Percentiles rank a stretch among this genome's conserved stretches.
Evolutionary conservation across 495 filamentous ascomycete genomes (phyloP).

Genomic region (Aspergillus campestris): DNA sequence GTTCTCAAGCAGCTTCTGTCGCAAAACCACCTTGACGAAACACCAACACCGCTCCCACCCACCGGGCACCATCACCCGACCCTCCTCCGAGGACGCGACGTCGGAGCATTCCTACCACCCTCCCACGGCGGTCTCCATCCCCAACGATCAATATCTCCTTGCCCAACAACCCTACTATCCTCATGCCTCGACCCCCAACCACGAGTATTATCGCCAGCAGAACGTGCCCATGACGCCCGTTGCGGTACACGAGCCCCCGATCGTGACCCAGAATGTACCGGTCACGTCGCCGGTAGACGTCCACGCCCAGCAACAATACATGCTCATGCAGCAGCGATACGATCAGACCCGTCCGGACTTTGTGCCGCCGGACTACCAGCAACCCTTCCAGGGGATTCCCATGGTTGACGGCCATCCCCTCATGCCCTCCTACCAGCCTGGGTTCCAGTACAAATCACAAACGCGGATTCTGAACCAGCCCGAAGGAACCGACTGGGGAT

Average conservation of each 20-base stretch:
- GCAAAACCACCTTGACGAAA: slow-evolving; percentile 83
- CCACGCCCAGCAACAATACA: slow-evolving; percentile 29
- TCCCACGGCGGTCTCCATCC: slow-evolving; percentile 12
- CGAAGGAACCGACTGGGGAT: slow-evolving; percentile 41
- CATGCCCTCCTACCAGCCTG: slow-evolving; percentile 31
- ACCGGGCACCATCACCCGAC: slow-evolving; percentile 42
- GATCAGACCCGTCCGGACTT: slow-evolving; percentile 28
- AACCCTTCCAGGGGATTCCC: slow-evolving; percentile 22
- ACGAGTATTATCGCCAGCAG: slow-evolving; percentile 32
- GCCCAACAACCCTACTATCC: slow-evolving; percentile 34
- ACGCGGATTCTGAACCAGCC: slow-evolving; percentile 33
- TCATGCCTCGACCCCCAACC: slow-evolving; percentile 27
- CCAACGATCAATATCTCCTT: slow-evolving; percentile 33
- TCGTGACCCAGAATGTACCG: slow-evolving; percentile 24
- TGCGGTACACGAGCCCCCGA: slow-evolving; percentile 24
- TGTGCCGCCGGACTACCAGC: slow-evolving; percentile 30
- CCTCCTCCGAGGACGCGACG: slow-evolving; percentile 33
- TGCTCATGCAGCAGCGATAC: slow-evolving; percentile 36
- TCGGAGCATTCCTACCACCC: slow-evolving; percentile 34
- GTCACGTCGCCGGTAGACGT: slow-evolving; percentile 26
- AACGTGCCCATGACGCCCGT: slow-evolving; percentile 26
- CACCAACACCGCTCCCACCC: slow-evolving; percentile 66
- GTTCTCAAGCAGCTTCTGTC: slow-evolving; percentile 57
- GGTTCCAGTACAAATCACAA: slow-evolving; percentile 32
- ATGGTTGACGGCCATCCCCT: slow-evolving; percentile 27